Evolutionary conservation across 352 stramenopile genomes (phyloP), one percentile per base, ranked within the genome.

Genomic region (Globisporangium polare): DNA sequence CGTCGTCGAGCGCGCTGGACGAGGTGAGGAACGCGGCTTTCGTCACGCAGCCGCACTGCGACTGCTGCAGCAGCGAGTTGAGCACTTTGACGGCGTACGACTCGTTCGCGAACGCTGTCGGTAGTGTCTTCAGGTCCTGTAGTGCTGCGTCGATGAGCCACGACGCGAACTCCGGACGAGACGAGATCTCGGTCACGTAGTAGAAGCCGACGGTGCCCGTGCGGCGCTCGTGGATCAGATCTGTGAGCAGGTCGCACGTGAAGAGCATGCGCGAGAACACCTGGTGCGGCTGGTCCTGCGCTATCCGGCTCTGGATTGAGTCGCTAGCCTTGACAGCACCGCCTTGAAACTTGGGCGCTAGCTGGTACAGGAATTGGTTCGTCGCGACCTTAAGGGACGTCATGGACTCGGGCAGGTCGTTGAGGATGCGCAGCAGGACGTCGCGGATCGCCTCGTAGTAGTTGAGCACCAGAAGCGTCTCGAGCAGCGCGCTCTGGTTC

Each of bases 241-340:
- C 83, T 0, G 83, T 92, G 18, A 92, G 53, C 54, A 92, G 65
- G 60, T 92, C 83, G 52, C 83, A 92, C 29, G 80, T 89, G 67
- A 88, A 90, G 22, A 92, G 43, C 83, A 92, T 90, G 10, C 82
- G 79, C 2, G 77, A 65, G 56, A 92, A 92, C 33, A 62, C 63
- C 9, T 85, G 49, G 55, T 89, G 78, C 12, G 62, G 58, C 9
- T 67, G 50, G 37, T 89, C 79, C 1, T 75, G 52, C 27, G 20
- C 57, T 43, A 78, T 66, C 26, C 66, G 68, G 31, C 65, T 58
- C 27, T 62, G 42, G 7, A 75, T 33, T 18, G 53, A 49, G 65
- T 46, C 17, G 33, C n/a, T 27, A 35, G 58, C 17, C 15, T 18
- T 26, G 24, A 8, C 49, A 37, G 15, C 31, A 18, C n/a, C 31